Evolutionary conservation across 1,139 yeast genomes (phyloP).

Genomic region (Magnusiomyces tetraspermus): DNA sequence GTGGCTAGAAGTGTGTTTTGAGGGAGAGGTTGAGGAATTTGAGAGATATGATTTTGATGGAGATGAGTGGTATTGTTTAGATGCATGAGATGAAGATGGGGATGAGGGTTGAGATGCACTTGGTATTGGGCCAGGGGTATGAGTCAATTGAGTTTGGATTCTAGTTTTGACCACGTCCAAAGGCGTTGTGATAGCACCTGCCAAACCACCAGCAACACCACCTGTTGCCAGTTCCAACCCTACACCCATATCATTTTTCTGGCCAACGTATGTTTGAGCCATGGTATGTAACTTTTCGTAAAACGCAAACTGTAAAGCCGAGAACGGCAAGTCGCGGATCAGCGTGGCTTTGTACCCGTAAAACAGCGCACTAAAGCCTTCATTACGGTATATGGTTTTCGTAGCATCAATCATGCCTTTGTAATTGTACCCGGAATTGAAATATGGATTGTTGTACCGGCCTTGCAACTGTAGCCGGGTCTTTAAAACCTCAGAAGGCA

Average conservation of each 20-base stretch:
- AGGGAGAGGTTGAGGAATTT: constrained; percentile 5
- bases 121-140: constrained; percentile 8
- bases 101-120: constrained; percentile 15
- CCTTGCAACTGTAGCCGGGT: constrained; percentile 92
- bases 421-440: constrained; percentile 80
- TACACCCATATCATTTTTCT: constrained; percentile 38
- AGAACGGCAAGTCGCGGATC: constrained; percentile 84
- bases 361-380: constrained; percentile 68
- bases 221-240: constrained; percentile 73
- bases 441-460: constrained; percentile 65
- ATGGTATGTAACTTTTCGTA: constrained; percentile 59
- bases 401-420: constrained; percentile 58
- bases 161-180: constrained; percentile 91
- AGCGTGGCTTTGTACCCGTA: constrained; percentile 92
- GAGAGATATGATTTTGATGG: constrained; percentile 8
- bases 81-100: constrained; percentile 4
- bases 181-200: constrained; percentile 78
- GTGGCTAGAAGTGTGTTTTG: neutral
- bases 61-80: constrained; percentile 14
- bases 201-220: constrained; percentile 93
- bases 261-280: constrained; percentile 31
- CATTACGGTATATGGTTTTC: constrained; percentile 49
- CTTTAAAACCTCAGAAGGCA: constrained; percentile 94
- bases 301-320: constrained; percentile 92
- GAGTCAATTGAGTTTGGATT: constrained; percentile 58